Conservation (phyloP, 148 eudicot species). For the Rhododendron williamsianum region DNA sequence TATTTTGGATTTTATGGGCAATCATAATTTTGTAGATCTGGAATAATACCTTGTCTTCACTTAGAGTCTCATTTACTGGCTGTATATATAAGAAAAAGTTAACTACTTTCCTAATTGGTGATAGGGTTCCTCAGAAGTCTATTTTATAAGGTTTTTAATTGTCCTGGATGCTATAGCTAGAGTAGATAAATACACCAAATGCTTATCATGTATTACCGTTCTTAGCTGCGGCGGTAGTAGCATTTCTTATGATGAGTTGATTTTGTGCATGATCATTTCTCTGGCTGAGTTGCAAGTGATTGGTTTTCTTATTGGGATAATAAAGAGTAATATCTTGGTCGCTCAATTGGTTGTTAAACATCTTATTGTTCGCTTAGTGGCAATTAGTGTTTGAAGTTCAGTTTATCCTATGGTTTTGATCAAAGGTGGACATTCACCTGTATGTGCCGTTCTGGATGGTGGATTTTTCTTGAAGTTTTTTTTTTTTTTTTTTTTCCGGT, state of each 20-base stretch:
- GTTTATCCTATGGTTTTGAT: background rate
- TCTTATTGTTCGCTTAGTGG: background rate
- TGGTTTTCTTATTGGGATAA: slow-evolving; percentile 16
- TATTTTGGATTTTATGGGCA: slow-evolving; percentile 4
- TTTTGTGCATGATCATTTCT: background rate
- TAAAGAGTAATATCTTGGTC: slow-evolving; percentile 6
- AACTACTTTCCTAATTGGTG: background rate
- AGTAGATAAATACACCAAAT: background rate
- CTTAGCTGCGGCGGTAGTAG: background rate
- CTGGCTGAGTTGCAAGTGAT: slow-evolving; percentile 7
- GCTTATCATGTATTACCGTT: background rate
- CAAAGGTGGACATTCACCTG: background rate
- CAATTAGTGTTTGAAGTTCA: background rate
- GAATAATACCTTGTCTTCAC: background rate
- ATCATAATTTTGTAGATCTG: slow-evolving; percentile 6
- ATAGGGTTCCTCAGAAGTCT: background rate
- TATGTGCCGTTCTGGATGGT: background rate
- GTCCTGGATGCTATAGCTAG: background rate
- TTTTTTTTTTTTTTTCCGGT: too few species aligned
- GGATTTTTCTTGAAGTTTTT: background rate
- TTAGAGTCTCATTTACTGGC: background rate
- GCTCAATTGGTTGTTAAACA: background rate
- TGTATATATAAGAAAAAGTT: background rate
- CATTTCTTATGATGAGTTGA: background rate
- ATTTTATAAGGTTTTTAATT: background rate